These are phyloP conservation scores for Lathyrus oleraceus DNA, from an alignment of 306 rosid genomes.

Conservation along the genomic window DNA sequence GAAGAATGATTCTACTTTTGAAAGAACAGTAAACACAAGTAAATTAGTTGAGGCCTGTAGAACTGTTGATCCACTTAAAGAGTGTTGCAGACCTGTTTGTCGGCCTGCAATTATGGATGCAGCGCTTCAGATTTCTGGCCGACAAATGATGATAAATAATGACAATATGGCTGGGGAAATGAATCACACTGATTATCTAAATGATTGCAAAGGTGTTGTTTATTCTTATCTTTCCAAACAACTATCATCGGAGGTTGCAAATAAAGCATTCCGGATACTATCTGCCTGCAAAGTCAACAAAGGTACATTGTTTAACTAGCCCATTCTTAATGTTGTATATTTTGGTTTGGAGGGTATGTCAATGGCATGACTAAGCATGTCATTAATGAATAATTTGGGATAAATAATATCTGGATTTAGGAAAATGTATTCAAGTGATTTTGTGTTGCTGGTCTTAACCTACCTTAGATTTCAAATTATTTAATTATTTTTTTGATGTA, in stretches of 20 bases:
- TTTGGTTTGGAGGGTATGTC: slow-evolving; percentile 10
- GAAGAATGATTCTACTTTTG: slow-evolving; percentile 70
- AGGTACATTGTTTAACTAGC: slow-evolving; percentile 49
- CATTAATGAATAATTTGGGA: slow-evolving; percentile 5
- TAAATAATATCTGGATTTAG: neutral
- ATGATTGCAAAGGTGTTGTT: slow-evolving; percentile 93
- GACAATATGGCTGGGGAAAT: slow-evolving; percentile 55
- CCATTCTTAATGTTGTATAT: slow-evolving; percentile 13
- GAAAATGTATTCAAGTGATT: neutral
- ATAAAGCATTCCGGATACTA: slow-evolving; percentile 75
- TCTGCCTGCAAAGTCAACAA: slow-evolving; percentile 98
- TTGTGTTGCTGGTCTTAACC: neutral
- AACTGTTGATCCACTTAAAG: slow-evolving; percentile 89
- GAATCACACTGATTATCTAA: slow-evolving; percentile 64
- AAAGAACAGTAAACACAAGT: slow-evolving; percentile 74
- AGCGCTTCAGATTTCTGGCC: slow-evolving; percentile 78
- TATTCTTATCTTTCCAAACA: slow-evolving; percentile 81
- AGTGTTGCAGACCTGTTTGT: slow-evolving; percentile 94
- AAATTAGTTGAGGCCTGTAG: slow-evolving; percentile 86
- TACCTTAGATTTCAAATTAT: neutral
- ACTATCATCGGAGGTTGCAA: slow-evolving; percentile 62
- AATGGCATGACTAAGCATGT: neutral
- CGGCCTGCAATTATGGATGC: slow-evolving; percentile 94
- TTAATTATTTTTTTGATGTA: slow-evolving; percentile 1
- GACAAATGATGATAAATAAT: slow-evolving; percentile 50